Conservation (phyloP, 352 stramenopile genomes). For the Aphanomyces astaci region DNA sequence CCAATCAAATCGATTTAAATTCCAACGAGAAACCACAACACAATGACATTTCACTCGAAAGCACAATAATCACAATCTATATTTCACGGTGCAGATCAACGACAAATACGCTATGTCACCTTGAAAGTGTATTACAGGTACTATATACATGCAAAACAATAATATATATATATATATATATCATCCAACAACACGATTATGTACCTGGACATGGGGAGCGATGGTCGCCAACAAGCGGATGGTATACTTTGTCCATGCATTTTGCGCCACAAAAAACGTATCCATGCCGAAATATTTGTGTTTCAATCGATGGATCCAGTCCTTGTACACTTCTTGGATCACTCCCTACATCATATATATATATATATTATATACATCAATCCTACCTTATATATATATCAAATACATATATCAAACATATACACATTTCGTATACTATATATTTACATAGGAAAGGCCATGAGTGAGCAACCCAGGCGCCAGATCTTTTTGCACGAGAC, state of each 20-base stretch:
- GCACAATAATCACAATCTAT: too few species aligned
- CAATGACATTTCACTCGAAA: too few species aligned
- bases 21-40: too few species aligned
- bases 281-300: slow-evolving; percentile 86
- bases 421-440: slow-evolving; percentile 6
- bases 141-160: neutral
- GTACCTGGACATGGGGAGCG: slow-evolving; percentile 19
- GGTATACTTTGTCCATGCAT: slow-evolving; percentile 51
- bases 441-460: slow-evolving; percentile 26
- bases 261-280: slow-evolving; percentile 91
- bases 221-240: slow-evolving; percentile 39
- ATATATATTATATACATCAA: too few species aligned
- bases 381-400: too few species aligned
- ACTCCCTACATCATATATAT: slow-evolving; percentile 30
- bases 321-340: slow-evolving; percentile 43
- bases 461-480: slow-evolving; percentile 35
- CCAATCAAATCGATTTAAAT: too few species aligned
- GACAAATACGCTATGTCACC: too few species aligned
- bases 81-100: too few species aligned
- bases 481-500: slow-evolving; percentile 78
- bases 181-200: too few species aligned
- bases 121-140: too few species aligned
- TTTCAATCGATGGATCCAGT: slow-evolving; percentile 83
- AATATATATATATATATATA: too few species aligned
- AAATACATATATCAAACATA: too few species aligned